A percentile compares a stretch with the other conserved stretches of the same genome.
Evolutionary conservation across 148 eudicot genomes (phyloP).

Genomic region (Selenicereus undatus): DNA sequence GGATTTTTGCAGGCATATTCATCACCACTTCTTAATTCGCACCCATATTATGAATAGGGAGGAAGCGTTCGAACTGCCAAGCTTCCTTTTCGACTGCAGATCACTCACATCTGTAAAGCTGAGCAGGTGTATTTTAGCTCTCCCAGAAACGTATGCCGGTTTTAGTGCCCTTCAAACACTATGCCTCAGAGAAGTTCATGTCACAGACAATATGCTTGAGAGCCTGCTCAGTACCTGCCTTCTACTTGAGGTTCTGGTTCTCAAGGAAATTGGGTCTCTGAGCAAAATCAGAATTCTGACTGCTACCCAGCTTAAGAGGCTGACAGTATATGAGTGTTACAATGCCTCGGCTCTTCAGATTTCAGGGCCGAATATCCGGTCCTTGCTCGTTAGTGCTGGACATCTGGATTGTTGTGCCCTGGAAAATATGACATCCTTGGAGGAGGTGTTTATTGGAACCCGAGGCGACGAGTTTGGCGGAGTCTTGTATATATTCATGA

Average conservation of each 20-base stretch:
- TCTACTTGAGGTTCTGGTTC: slow-evolving; percentile 22
- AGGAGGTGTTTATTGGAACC: slow-evolving; percentile 37
- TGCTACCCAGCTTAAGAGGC: slow-evolving; percentile 10
- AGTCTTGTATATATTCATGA: slow-evolving; percentile 30
- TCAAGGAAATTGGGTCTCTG: slow-evolving; percentile 31
- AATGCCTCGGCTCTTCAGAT: slow-evolving; percentile 30
- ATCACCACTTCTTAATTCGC: slow-evolving; percentile 23
- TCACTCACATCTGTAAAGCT: slow-evolving; percentile 20
- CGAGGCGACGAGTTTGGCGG: slow-evolving; percentile 43
- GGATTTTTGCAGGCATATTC: slow-evolving; percentile 34
- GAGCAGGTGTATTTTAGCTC: slow-evolving; percentile 25
- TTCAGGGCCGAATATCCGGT: slow-evolving; percentile 27
- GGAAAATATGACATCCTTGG: slow-evolving; percentile 19
- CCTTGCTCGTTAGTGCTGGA: slow-evolving; percentile 32
- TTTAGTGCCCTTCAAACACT: slow-evolving; percentile 21
- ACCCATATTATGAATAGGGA: slow-evolving; percentile 19
- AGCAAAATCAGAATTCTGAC: slow-evolving; percentile 22
- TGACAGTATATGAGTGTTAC: slow-evolving; percentile 37
- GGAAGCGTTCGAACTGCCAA: slow-evolving; percentile 31
- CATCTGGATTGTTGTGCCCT: slow-evolving; percentile 28
- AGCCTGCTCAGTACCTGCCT: slow-evolving; percentile 17
- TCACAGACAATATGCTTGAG: slow-evolving; percentile 28
- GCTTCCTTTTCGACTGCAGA: slow-evolving; percentile 20
- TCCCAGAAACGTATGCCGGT: slow-evolving; percentile 19
- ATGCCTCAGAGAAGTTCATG: slow-evolving; percentile 27